Evolutionary conservation across 2,329 filamentous ascomycete species (phyloP), one percentile per base, ranked within the genome.

Genomic region (Penicillium paneum): DNA sequence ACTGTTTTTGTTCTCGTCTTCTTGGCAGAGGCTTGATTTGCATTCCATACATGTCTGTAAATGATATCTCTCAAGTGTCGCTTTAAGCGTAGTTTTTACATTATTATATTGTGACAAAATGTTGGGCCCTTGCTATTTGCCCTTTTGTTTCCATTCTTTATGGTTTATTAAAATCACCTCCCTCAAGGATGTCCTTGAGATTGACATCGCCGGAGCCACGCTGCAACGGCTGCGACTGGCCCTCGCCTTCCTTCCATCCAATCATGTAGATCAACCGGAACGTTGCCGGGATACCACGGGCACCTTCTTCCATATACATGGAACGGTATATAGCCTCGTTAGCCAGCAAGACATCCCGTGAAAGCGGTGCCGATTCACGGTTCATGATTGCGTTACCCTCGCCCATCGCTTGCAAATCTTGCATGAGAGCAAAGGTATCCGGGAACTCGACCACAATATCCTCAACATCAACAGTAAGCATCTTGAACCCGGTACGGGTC

Each of bases 251-350:
- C 70, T 93, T 95, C 94, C 94, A 99, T 0, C 94, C 94, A 74
- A 99, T 99, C 92, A 97, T 97, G 73, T 94, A 96, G 58, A 99
- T 97, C 64, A 96, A 82, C 63, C 94, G 83, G 70, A 97, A 99
- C 0, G 94, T 99, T 1, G 94, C 94, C 0, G 94, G 94, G 58
- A 94, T 80, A 1, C 75, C 74, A 36, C 71, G 68, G 21, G 68
- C 19, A 83, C 90, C 88, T 40, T 86, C 82, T 66, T 95, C 91
- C 17, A 90, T 92, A 72, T 99, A 91, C 53, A 99, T 76, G 69
- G 88, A 86, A 44, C 85, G 82, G 71, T 99, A 99, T 54, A 99
- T 96, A 38, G 85, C 89, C 61, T 97, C 90, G 26, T 85, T 88
- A 8, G 94, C 94, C 39, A 97, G 76, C 57, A 99, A 75, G 10